Percentiles rank a stretch among this genome's conserved stretches.
Evolutionary conservation across 768 basidiomycete genomes (phyloP).

Genomic region (Hypholoma sublateritium): DNA sequence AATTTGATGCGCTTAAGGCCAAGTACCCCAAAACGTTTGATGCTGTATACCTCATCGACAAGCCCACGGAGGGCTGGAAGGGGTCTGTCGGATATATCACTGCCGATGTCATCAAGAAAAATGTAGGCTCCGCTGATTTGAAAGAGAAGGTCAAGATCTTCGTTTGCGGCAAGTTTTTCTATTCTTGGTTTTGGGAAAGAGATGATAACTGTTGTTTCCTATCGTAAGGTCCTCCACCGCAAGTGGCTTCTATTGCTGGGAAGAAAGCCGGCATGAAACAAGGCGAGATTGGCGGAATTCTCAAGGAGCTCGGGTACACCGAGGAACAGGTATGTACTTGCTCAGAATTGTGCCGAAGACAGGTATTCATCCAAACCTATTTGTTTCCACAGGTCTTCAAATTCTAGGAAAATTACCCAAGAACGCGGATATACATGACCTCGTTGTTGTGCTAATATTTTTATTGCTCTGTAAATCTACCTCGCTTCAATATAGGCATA

Average conservation of each 20-base stretch:
- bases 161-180: slow-evolving; percentile 68
- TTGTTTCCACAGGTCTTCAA: slow-evolving; percentile 27
- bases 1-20: slow-evolving; percentile 69
- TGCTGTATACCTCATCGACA: slow-evolving; percentile 86
- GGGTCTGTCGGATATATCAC: slow-evolving; percentile 79
- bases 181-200: slow-evolving; percentile 1
- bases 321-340: slow-evolving; percentile 67
- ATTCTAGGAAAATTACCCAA: slow-evolving; percentile 13
- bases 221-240: slow-evolving; percentile 71
- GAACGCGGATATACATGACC: not conserved
- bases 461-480: not conserved
- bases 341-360: not conserved
- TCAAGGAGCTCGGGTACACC: slow-evolving; percentile 86
- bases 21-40: slow-evolving; percentile 73
- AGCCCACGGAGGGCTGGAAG: slow-evolving; percentile 55
- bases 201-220: not conserved
- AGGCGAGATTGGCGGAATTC: slow-evolving; percentile 76
- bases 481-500: not conserved
- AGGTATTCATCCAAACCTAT: not conserved
- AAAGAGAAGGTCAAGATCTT: slow-evolving; percentile 86
- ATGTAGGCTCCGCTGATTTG: slow-evolving; percentile 62
- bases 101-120: slow-evolving; percentile 67
- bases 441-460: not conserved
- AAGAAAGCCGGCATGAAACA: slow-evolving; percentile 89
- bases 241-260: slow-evolving; percentile 87